Evolutionary conservation across 352 stramenopile genomes (phyloP).

Genomic region (Nothophytophthora sp.): DNA sequence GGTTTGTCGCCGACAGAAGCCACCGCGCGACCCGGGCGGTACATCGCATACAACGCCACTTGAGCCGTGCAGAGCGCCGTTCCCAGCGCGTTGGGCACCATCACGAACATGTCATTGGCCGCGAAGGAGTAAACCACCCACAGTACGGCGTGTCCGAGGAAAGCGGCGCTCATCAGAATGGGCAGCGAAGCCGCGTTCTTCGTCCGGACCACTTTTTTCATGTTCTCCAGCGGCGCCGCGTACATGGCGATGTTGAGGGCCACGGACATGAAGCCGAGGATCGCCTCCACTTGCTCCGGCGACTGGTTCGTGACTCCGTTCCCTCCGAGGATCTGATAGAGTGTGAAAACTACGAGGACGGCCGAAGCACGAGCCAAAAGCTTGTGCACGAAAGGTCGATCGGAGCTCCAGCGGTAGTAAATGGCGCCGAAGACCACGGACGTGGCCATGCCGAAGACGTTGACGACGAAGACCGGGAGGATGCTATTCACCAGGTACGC

Average conservation of each 20-base stretch:
- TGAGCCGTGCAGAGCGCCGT: slow-evolving; percentile 12
- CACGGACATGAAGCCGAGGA: slow-evolving; percentile 8
- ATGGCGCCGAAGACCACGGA: background rate
- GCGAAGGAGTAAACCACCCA: slow-evolving; percentile 36
- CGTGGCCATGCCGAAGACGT: background rate
- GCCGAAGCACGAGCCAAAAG: background rate
- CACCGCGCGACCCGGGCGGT: too few species aligned
- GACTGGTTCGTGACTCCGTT: slow-evolving; percentile 15
- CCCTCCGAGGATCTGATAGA: slow-evolving; percentile 16
- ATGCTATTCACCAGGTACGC: slow-evolving; percentile 4
- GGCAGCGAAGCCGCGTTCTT: slow-evolving; percentile 34
- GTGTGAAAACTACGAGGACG: background rate
- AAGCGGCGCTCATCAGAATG: slow-evolving; percentile 32
- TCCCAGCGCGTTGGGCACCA: slow-evolving; percentile 34
- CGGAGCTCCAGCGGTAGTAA: slow-evolving; percentile 1
- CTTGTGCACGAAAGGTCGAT: background rate
- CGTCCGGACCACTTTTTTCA: slow-evolving; percentile 10
- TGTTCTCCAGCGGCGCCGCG: slow-evolving; percentile 19
- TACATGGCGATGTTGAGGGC: slow-evolving; percentile 25
- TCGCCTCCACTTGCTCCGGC: slow-evolving; percentile 1
- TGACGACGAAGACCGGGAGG: slow-evolving; percentile 3
- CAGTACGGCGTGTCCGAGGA: slow-evolving; percentile 31
- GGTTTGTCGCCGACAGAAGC: too few species aligned
- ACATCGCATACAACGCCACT: slow-evolving; percentile 19
- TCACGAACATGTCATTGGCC: slow-evolving; percentile 33